Percentiles rank a stretch among this genome's conserved stretches.
These are phyloP conservation scores for Cetradonia linearis DNA, from an alignment of 495 filamentous ascomycete species.

Conservation along the genomic window DNA sequence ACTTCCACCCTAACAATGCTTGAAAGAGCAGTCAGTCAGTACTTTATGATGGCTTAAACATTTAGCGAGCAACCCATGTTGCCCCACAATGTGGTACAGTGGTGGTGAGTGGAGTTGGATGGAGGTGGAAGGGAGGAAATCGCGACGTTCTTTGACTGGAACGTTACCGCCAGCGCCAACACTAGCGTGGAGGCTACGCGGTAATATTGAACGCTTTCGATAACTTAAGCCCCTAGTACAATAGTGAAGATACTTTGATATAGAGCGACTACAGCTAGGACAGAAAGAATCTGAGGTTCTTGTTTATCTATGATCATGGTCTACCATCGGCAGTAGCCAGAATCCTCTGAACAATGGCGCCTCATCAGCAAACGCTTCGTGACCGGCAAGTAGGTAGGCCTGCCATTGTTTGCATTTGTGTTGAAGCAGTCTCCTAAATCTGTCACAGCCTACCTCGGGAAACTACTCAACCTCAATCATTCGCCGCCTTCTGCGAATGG, in stretches of 20 bases:
- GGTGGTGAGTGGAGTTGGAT: constrained; percentile 9
- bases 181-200: background rate
- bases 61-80: constrained; percentile 13
- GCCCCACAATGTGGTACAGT: constrained; percentile 8
- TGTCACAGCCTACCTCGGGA: constrained; percentile 74
- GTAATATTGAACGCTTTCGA: background rate
- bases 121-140: constrained; percentile 10
- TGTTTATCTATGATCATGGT: background rate
- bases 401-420: constrained; percentile 20
- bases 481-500: constrained; percentile 45
- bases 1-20: constrained; percentile 5
- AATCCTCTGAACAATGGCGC: constrained; percentile 48
- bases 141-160: constrained; percentile 14
- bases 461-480: constrained; percentile 92
- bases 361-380: constrained; percentile 66
- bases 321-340: constrained; percentile 15
- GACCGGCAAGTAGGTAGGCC: constrained; percentile 91
- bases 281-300: background rate
- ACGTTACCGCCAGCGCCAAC: constrained; percentile 2
- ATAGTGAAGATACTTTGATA: background rate
- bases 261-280: background rate
- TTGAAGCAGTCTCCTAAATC: constrained; percentile 26
- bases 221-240: background rate
- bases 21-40: constrained; percentile 3
- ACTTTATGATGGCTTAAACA: constrained; percentile 7